Conservation (phyloP, 2,329 filamentous ascomycete species). For the Akanthomyces dipterigenus region DNA sequence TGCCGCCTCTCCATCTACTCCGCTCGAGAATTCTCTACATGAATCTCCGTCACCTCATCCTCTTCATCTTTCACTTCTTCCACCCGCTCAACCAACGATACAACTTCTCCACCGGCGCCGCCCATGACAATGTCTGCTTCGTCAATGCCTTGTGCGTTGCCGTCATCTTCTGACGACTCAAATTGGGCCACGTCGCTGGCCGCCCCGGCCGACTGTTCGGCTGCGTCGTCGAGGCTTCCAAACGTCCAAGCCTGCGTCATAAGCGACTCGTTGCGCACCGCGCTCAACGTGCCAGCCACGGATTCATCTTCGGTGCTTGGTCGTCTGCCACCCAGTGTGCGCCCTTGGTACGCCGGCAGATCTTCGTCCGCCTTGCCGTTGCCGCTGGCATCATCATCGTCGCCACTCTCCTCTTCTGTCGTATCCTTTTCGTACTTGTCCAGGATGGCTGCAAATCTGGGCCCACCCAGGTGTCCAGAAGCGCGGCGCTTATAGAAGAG, state of each 20-base stretch:
- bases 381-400: conserved; percentile 32
- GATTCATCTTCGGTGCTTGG: conserved; percentile 43
- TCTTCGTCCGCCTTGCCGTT: conserved; percentile 25
- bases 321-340: conserved; percentile 24
- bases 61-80: conserved; percentile 22
- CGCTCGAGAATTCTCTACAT: conserved; percentile 35
- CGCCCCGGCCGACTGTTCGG: conserved; percentile 29
- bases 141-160: conserved; percentile 17
- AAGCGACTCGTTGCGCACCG: conserved; percentile 30
- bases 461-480: conserved; percentile 68
- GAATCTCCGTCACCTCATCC: conserved; percentile 44
- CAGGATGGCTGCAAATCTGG: conserved; percentile 64
- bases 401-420: conserved; percentile 39
- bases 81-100: conserved; percentile 28
- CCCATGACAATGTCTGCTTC: conserved; percentile 18
- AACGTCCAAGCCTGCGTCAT: conserved; percentile 43
- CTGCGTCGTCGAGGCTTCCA: conserved; percentile 26
- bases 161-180: conserved; percentile 32
- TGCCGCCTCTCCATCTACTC: neutral
- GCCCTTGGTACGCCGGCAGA: conserved; percentile 26
- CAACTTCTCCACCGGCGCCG: conserved; percentile 19
- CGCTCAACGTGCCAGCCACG: neutral
- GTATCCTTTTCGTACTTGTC: conserved; percentile 50
- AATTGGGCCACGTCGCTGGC: conserved; percentile 39
- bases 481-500: conserved; percentile 92